Conservation (phyloP, 2,329 filamentous ascomycete genomes). For the Fusarium luffae region DNA sequence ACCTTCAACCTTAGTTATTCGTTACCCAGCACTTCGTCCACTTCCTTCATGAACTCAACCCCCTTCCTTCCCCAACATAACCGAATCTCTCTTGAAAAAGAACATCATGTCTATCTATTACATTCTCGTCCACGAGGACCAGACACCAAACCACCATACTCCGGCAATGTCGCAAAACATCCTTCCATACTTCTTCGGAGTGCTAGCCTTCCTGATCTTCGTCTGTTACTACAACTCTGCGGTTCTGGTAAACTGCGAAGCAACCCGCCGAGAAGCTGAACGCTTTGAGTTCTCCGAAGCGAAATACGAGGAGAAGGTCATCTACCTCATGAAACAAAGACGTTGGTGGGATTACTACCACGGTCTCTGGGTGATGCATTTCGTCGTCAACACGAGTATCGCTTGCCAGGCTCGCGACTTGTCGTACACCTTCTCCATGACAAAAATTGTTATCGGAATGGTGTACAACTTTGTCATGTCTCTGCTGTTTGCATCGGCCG, state of each 20-base stretch:
- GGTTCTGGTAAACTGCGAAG: background rate
- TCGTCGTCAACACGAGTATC: background rate
- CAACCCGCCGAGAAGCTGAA: background rate
- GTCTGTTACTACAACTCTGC: background rate
- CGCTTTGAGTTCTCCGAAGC: background rate
- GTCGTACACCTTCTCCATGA: background rate
- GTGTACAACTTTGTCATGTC: background rate
- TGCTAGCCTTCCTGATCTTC: background rate
- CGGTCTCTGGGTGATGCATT: background rate
- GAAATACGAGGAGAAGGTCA: background rate
- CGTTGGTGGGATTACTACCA: slow-evolving; percentile 3
- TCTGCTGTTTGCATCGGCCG: background rate
- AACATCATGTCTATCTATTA: background rate
- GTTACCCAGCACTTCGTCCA: background rate
- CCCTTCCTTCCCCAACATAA: background rate
- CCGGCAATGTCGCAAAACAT: background rate
- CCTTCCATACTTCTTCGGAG: background rate
- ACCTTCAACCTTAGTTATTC: background rate
- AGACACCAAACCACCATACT: background rate
- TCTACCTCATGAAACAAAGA: background rate
- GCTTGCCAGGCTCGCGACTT: background rate
- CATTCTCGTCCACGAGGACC: background rate
- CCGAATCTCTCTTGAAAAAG: background rate
- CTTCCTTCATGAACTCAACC: background rate
- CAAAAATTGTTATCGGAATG: background rate